Base-by-base conservation (phyloP, 345 rosid species). In the Pugionium dolabratum region DNA sequence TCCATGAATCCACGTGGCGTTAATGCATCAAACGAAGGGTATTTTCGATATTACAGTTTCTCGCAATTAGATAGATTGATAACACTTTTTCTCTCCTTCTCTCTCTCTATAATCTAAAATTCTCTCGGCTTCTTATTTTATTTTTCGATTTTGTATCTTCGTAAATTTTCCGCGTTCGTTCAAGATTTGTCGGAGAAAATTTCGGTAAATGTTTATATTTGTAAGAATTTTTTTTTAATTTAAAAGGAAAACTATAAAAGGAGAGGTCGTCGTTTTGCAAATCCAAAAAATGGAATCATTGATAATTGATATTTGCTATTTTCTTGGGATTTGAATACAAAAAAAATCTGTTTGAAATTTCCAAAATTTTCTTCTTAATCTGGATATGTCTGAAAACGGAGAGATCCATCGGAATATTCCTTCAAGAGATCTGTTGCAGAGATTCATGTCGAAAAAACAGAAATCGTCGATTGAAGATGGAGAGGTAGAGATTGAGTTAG, bases 401-500 rank as follows among this genome's bases (percentile, higher is more conserved):
- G 67, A 69, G 70, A 39, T 76, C 62, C 58, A 69, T 40, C 63
- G 66, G 26, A 63, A 59, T 25, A 53, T 69, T 34, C 51, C 72
- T 18, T 64, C 76, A 0, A 67, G 55, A 69, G 83, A 69, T 73
- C 74, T 84, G 74, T 56, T 82, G 58, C 78, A 73, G n/a, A 82
- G 81, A 39, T 61, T 77, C 67, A 75, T 78, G 57, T 63, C 79
- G 2, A n/a, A 60, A 29, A 69, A 64, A 65, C 75, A 56, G 57
- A 50, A 51, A 28, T 26, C 48, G 39, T 69, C 69, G 41, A 3
- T 28, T 1, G 28, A 51, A 46, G 70, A 55, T 0, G 84, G 79
- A 45, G 91, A 84, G 57, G 76, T 80, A 26, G 90, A 83, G 54
- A 58, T 85, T 40, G 94, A 88, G 89, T 75, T 91, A 7, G 86